A percentile compares a stretch with the other conserved stretches of the same genome.
phyloP scores from a whole-genome alignment of 2,329 filamentous ascomycete species.

The Chrysosphaeria jannelii region DNA sequence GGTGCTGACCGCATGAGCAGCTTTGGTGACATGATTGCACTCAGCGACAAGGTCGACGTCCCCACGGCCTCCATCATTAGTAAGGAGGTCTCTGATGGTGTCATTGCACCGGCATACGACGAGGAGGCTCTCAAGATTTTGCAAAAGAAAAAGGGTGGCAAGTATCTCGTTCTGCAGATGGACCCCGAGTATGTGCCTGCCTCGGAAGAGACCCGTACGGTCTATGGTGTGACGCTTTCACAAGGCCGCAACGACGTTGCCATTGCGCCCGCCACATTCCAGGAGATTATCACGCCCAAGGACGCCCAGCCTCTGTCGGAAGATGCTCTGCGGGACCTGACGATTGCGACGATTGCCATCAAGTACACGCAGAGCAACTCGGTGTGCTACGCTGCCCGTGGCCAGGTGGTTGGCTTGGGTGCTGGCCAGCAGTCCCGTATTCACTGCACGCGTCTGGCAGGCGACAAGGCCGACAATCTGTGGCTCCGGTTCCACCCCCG shows the following conservation, averaged over 20 bases:
- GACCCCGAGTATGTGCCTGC: constrained; percentile 60
- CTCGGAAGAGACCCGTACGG: constrained; percentile 55
- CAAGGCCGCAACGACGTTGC: constrained; percentile 82
- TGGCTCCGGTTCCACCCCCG: constrained; percentile 95
- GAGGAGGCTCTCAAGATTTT: constrained; percentile 69
- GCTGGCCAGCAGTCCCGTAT: constrained; percentile 94
- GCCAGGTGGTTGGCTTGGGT: constrained; percentile 78
- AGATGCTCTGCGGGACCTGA: constrained; percentile 60
- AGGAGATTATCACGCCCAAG: constrained; percentile 63
- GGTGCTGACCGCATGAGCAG: constrained; percentile 96
- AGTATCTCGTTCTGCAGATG: constrained; percentile 88
- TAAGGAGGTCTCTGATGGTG: constrained; percentile 88
- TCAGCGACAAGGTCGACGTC: constrained; percentile 72
- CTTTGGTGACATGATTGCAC: constrained; percentile 86
- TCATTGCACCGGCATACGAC: constrained; percentile 72
- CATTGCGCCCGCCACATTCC: constrained; percentile 66
- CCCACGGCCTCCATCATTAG: constrained; percentile 93
- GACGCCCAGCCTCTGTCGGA: constrained; percentile 42
- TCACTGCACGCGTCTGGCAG: constrained; percentile 89
- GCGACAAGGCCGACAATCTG: constrained; percentile 98
- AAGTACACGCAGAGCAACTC: constrained; percentile 99
- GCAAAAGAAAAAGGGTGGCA: constrained; percentile 93
- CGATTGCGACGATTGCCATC: constrained; percentile 82
- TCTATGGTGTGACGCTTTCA: constrained; percentile 66
- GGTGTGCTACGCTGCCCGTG: constrained; percentile 85